These are phyloP conservation scores for Capronia americana DNA, from an alignment of 2,329 filamentous ascomycete genomes.

Conservation along the genomic window DNA sequence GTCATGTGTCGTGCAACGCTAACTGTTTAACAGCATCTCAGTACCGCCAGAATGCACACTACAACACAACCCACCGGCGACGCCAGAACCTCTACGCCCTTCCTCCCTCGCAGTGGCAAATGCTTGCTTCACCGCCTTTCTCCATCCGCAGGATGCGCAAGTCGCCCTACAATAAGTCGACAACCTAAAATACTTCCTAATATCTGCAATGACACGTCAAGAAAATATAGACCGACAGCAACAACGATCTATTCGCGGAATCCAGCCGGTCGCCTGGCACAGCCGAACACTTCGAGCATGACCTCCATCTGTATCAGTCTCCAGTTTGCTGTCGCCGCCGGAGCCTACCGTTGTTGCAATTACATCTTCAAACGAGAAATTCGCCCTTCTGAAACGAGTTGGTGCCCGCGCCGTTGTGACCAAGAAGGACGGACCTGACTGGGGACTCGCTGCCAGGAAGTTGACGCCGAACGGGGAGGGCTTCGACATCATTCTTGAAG, in stretches of 20 bases:
- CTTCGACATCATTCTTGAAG: neutral
- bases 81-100: constrained; percentile 93
- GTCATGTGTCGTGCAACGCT: constrained; percentile 46
- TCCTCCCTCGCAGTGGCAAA: constrained; percentile 79
- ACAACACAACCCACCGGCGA: constrained; percentile 87
- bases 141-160: too few species aligned
- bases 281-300: neutral
- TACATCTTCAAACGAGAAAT: constrained; percentile 62
- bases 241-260: constrained; percentile 9
- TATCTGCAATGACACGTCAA: neutral
- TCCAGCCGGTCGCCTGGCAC: constrained; percentile 8
- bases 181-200: too few species aligned
- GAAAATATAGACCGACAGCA: neutral
- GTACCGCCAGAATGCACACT: constrained; percentile 83
- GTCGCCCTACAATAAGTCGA: too few species aligned
- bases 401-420: neutral
- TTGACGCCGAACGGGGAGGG: neutral
- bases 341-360: constrained; percentile 64
- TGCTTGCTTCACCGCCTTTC: constrained; percentile 82
- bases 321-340: constrained; percentile 52
- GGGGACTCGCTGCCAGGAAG: neutral
- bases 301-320: constrained; percentile 4
- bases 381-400: constrained; percentile 40
- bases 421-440: neutral
- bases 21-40: constrained; percentile 54